A percentile compares a stretch with the other conserved stretches of the same genome.
Evolutionary conservation across 1,284 basidiomycete species (phyloP).

Genomic region (Rhodotorula sp.): DNA sequence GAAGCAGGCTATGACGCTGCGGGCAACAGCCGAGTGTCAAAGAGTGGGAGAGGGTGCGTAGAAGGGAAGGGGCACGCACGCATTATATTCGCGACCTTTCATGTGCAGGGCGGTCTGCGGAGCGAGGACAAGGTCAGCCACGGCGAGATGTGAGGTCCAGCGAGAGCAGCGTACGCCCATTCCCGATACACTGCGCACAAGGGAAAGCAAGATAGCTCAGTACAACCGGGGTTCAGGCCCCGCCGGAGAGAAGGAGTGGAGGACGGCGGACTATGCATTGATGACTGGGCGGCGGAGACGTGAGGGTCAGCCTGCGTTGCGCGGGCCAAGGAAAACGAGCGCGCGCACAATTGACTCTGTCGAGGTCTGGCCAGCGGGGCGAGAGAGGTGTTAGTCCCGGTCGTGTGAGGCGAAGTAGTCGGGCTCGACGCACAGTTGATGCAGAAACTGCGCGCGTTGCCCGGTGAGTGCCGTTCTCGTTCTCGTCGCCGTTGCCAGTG

Average conservation of each 20-base stretch:
- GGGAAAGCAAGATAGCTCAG: too few species aligned
- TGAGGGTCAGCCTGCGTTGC: not conserved
- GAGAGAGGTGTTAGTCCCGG: not conserved
- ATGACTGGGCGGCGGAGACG: not conserved
- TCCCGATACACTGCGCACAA: slow-evolving; percentile 2
- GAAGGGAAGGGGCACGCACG: slow-evolving; percentile 18
- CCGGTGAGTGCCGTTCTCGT: not conserved
- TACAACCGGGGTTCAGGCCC: too few species aligned
- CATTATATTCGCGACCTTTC: slow-evolving; percentile 66
- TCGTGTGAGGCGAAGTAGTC: too few species aligned
- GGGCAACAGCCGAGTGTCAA: too few species aligned
- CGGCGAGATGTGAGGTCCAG: accelerated
- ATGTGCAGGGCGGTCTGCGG: slow-evolving; percentile 64
- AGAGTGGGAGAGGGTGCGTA: too few species aligned
- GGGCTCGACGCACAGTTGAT: slow-evolving; percentile 5
- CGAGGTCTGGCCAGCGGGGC: not conserved
- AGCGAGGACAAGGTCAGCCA: not conserved
- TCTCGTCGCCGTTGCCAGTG: too few species aligned
- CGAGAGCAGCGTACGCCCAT: not conserved
- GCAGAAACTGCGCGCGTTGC: not conserved
- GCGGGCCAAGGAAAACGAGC: too few species aligned
- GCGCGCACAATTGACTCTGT: slow-evolving; percentile 16
- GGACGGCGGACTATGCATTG: slow-evolving; percentile 9
- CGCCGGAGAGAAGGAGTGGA: too few species aligned
- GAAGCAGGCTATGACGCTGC: slow-evolving; percentile 50